These are phyloP conservation scores for Scorias spongiosa DNA, from an alignment of 2,329 filamentous ascomycete genomes.

Conservation along the genomic window DNA sequence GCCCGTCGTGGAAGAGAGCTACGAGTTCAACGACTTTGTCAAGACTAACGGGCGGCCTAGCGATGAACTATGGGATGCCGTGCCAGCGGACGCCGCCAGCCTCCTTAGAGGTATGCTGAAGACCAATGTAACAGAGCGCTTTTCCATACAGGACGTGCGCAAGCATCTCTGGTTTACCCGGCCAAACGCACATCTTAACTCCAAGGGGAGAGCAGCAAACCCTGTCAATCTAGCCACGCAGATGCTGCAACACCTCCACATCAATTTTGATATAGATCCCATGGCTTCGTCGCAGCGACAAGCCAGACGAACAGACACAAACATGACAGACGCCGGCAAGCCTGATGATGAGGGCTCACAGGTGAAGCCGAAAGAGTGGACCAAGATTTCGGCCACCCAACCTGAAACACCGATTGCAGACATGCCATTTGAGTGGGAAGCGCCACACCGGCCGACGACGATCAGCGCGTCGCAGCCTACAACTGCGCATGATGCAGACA, in stretches of 20 bases:
- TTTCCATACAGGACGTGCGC: conserved; percentile 73
- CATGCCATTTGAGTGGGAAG: conserved; percentile 81
- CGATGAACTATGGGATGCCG: conserved; percentile 70
- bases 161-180: conserved; percentile 92
- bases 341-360: conserved; percentile 9
- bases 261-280: conserved; percentile 59
- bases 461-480: conserved; percentile 35
- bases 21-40: conserved; percentile 82
- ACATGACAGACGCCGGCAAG: conserved; percentile 53
- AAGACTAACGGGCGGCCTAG: conserved; percentile 59
- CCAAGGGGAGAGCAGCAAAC: conserved; percentile 61
- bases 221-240: conserved; percentile 77
- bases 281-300: conserved; percentile 38
- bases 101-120: conserved; percentile 88
- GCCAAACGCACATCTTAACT: conserved; percentile 58
- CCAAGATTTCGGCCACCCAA: conserved; percentile 61
- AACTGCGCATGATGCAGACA: conserved; percentile 15
- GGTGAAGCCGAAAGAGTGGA: conserved; percentile 21
- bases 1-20: conserved; percentile 60
- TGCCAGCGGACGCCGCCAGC: conserved; percentile 62
- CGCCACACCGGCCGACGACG: conserved; percentile 43
- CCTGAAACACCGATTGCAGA: conserved; percentile 66
- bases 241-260: conserved; percentile 82
- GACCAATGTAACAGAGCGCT: conserved; percentile 57
- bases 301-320: conserved; percentile 14